A percentile compares a stretch with the other conserved stretches of the same genome.
These are phyloP conservation scores for Edaphochlamys debaryana DNA, from an alignment of 139 green algal species.

Conservation along the genomic window DNA sequence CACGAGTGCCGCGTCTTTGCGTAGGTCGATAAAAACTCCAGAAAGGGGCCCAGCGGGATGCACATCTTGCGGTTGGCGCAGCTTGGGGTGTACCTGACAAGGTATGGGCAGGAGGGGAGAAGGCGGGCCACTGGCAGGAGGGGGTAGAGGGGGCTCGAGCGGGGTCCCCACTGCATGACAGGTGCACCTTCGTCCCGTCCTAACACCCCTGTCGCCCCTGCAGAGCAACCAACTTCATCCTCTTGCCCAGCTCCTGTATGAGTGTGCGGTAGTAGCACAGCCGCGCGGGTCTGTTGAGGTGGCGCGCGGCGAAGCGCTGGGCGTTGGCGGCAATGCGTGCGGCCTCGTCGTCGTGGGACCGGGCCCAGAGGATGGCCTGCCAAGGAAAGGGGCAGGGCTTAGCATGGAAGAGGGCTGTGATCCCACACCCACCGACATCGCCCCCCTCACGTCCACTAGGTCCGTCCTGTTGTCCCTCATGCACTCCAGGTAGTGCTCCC, in stretches of 20 bases:
- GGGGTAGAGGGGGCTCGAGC: too few relatives aligned
- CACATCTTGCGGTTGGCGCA: conserved; percentile 22
- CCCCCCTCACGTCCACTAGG: neutral
- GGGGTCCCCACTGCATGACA: too few relatives aligned
- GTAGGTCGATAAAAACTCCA: conserved; percentile 9
- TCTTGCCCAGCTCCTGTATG: conserved; percentile 17
- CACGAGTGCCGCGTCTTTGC: neutral
- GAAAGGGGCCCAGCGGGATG: conserved; percentile 9
- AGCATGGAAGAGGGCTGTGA: too few relatives aligned
- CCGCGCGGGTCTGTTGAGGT: conserved; percentile 13
- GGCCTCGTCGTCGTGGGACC: conserved; percentile 3
- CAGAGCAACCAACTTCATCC: conserved; percentile 33
- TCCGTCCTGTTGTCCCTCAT: neutral
- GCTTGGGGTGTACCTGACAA: conserved; percentile 21
- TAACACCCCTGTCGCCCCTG: too few relatives aligned
- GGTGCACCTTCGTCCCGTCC: too few relatives aligned
- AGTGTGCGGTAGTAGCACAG: conserved; percentile 36
- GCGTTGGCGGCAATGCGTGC: neutral
- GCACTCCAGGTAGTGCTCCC: conserved; percentile 1
- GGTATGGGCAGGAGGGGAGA: too few relatives aligned
- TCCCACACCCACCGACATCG: too few relatives aligned
- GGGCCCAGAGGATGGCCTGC: neutral
- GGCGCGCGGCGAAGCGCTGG: neutral
- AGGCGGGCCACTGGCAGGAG: too few relatives aligned
- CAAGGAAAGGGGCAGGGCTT: too few relatives aligned